A percentile compares a stretch with the other conserved stretches of the same genome.
phyloP scores from a whole-genome alignment of 345 rosid genomes.

The Diplotaxis tenuifolia region DNA sequence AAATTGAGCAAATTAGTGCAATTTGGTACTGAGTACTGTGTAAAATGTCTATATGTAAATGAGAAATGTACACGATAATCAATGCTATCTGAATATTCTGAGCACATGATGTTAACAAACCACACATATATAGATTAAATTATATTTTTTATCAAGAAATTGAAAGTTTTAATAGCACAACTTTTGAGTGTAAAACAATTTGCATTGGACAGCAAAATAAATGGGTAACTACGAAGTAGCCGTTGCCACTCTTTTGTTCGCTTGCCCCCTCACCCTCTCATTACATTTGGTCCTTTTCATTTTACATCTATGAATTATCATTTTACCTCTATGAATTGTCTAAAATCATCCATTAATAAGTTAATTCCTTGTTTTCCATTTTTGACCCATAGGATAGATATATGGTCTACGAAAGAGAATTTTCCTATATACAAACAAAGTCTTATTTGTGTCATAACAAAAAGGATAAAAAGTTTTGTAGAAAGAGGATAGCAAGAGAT shows the following conservation, averaged over 20 bases:
- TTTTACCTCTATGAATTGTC: not conserved
- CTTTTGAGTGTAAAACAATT: slow-evolving; percentile 23
- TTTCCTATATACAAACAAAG: too few species aligned
- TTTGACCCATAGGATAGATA: not conserved
- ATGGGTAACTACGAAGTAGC: slow-evolving; percentile 35
- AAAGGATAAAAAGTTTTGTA: too few species aligned
- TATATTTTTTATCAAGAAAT: not conserved
- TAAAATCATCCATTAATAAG: not conserved
- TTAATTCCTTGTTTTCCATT: not conserved
- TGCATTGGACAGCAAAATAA: slow-evolving; percentile 37
- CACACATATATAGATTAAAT: not conserved
- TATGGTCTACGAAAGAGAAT: too few species aligned
- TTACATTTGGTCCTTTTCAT: not conserved
- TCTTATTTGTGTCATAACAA: too few species aligned
- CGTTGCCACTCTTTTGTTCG: slow-evolving; percentile 37
- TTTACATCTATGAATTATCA: too few species aligned
- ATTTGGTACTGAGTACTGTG: not conserved
- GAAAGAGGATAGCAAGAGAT: too few species aligned
- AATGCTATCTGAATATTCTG: not conserved
- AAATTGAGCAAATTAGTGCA: slow-evolving; percentile 1
- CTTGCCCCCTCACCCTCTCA: slow-evolving; percentile 1
- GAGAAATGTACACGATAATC: not conserved
- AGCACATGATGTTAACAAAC: not conserved
- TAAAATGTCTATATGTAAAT: not conserved
- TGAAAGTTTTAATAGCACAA: slow-evolving; percentile 21